These are phyloP conservation scores for Cercospora sp. DNA, from an alignment of 2,329 filamentous ascomycete genomes.

Conservation along the genomic window DNA sequence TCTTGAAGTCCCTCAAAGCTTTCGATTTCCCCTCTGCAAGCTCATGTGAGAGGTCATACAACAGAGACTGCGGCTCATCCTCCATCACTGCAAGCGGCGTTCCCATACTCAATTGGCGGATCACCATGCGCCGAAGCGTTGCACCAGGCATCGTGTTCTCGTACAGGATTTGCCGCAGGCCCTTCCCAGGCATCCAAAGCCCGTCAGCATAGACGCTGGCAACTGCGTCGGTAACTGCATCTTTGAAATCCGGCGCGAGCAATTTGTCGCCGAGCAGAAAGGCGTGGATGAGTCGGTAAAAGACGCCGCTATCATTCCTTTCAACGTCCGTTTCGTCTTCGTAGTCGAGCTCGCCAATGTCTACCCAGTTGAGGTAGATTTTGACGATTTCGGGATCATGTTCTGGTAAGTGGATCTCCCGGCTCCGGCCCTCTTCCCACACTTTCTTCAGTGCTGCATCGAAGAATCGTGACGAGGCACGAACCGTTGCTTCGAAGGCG, in stretches of 20 bases:
- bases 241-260: background rate
- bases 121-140: slow-evolving; percentile 1
- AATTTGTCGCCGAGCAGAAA: background rate
- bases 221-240: background rate
- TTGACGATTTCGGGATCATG: background rate
- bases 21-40: background rate
- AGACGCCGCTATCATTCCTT: background rate
- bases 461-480: background rate
- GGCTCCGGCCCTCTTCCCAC: background rate
- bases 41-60: background rate
- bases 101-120: background rate
- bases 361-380: background rate
- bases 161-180: background rate
- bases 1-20: background rate
- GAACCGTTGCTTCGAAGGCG: background rate
- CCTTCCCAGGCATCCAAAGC: background rate
- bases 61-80: background rate
- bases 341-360: background rate
- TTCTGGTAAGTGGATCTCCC: background rate
- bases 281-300: background rate
- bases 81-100: background rate
- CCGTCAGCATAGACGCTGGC: background rate
- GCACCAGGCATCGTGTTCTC: background rate
- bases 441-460: background rate
- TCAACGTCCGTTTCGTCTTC: background rate